phyloP scores from a whole-genome alignment of 1,139 yeast species.

The Lodderomyces theae region DNA sequence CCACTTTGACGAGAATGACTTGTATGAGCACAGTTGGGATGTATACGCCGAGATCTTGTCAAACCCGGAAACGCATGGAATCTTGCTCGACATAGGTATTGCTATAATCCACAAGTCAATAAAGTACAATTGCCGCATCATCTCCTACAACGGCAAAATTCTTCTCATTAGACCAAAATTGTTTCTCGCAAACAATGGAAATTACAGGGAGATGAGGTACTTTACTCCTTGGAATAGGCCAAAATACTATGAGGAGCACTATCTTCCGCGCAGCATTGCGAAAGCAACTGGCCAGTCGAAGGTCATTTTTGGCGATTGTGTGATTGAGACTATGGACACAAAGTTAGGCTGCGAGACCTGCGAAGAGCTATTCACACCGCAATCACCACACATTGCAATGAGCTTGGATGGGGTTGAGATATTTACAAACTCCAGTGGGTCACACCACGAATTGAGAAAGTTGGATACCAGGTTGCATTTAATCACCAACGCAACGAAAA shows the following conservation, averaged over 20 bases:
- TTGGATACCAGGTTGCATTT: slow-evolving; percentile 78
- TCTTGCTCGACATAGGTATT: slow-evolving; percentile 88
- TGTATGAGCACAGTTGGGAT: slow-evolving; percentile 91
- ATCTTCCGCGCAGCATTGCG: slow-evolving; percentile 67
- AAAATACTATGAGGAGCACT: slow-evolving; percentile 66
- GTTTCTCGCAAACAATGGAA: slow-evolving; percentile 94
- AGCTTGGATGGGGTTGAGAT: slow-evolving; percentile 95
- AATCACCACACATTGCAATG: slow-evolving; percentile 90
- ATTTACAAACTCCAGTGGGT: slow-evolving; percentile 91
- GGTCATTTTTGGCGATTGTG: slow-evolving; percentile 88
- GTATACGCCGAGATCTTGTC: slow-evolving; percentile 75
- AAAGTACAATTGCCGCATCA: slow-evolving; percentile 85
- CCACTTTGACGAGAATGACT: slow-evolving; percentile 88
- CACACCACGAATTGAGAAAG: slow-evolving; percentile 93
- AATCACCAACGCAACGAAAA: slow-evolving; percentile 87
- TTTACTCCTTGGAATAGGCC: slow-evolving; percentile 92
- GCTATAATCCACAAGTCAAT: slow-evolving; percentile 86
- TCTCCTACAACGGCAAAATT: slow-evolving; percentile 76
- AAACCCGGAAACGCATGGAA: slow-evolving; percentile 65
- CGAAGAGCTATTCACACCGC: slow-evolving; percentile 95
- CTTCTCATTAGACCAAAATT: slow-evolving; percentile 87
- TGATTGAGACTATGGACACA: slow-evolving; percentile 78
- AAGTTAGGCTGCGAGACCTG: slow-evolving; percentile 95
- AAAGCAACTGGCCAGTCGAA: slow-evolving; percentile 59
- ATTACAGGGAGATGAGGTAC: slow-evolving; percentile 94